Evolutionary conservation across 306 rosid species (phyloP).

Genomic region (Geum urbanum): DNA sequence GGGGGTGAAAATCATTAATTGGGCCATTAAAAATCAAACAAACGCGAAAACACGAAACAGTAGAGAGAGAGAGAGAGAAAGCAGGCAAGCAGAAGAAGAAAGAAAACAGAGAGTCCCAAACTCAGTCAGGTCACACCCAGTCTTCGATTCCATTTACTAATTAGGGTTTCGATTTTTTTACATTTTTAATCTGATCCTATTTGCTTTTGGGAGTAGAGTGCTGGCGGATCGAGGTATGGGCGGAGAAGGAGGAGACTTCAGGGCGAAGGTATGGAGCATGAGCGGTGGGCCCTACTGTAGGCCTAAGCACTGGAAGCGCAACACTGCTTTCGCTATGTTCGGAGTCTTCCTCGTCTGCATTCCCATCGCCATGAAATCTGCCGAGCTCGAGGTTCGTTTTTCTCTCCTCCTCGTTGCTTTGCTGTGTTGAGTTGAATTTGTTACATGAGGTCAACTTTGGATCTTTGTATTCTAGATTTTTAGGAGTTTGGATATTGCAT

Average conservation of each 20-base stretch:
- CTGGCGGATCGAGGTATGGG: slow-evolving; percentile 45
- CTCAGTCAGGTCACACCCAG: not conserved
- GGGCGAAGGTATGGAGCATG: slow-evolving; percentile 95
- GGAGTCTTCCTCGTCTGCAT: slow-evolving; percentile 83
- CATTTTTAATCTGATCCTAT: slow-evolving; percentile 13
- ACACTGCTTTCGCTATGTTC: slow-evolving; percentile 86
- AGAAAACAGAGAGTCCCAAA: not conserved
- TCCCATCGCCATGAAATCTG: slow-evolving; percentile 93
- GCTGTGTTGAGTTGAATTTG: too few species aligned
- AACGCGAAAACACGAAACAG: not conserved
- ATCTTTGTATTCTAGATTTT: not conserved
- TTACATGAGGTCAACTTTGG: not conserved
- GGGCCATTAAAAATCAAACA: too few species aligned
- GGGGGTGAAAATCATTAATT: too few species aligned
- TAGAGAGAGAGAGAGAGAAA: not conserved
- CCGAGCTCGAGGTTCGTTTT: slow-evolving; percentile 75
- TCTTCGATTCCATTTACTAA: not conserved
- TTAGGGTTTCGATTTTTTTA: slow-evolving; percentile 33
- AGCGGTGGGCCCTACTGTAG: slow-evolving; percentile 86
- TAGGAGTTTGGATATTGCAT: not conserved
- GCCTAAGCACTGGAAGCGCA: slow-evolving; percentile 94
- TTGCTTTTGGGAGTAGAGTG: slow-evolving; percentile 13
- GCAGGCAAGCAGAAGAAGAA: not conserved
- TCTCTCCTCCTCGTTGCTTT: not conserved
- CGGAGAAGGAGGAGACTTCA: slow-evolving; percentile 58